Conservation (phyloP, 2,329 filamentous ascomycete genomes). For the Drechmeria coniospora region DNA sequence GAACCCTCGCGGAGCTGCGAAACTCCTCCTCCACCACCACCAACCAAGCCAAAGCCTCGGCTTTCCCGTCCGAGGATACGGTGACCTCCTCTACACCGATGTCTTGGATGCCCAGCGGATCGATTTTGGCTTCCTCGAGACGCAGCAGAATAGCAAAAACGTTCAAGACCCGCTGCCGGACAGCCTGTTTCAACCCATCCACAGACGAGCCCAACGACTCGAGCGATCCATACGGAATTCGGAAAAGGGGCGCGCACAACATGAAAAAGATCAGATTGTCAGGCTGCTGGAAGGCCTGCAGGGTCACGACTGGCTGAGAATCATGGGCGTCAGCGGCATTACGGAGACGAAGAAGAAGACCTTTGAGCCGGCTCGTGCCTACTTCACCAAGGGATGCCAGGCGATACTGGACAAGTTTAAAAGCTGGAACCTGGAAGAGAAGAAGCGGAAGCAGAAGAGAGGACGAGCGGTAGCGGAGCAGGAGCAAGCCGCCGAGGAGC, state of each 20-base stretch:
- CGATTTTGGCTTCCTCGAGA: slow-evolving; percentile 37
- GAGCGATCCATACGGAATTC: slow-evolving; percentile 49
- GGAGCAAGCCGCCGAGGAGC: slow-evolving; percentile 15
- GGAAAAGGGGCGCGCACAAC: slow-evolving; percentile 48
- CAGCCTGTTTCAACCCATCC: slow-evolving; percentile 34
- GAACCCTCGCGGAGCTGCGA: slow-evolving; percentile 14
- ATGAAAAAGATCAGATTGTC: slow-evolving; percentile 50
- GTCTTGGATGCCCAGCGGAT: slow-evolving; percentile 40
- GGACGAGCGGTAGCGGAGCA: slow-evolving; percentile 36
- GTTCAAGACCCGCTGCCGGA: slow-evolving; percentile 41
- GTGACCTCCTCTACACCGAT: slow-evolving; percentile 39
- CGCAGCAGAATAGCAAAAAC: slow-evolving; percentile 26
- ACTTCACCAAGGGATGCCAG: slow-evolving; percentile 74
- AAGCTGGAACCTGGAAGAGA: slow-evolving; percentile 80
- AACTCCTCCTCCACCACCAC: slow-evolving; percentile 10
- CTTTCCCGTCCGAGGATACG: slow-evolving; percentile 34
- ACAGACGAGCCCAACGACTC: slow-evolving; percentile 42
- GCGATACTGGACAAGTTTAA: slow-evolving; percentile 76
- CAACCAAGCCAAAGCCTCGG: slow-evolving; percentile 7
- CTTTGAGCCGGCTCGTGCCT: slow-evolving; percentile 70
- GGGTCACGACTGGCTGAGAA: slow-evolving; percentile 81
- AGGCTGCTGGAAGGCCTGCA: slow-evolving; percentile 65
- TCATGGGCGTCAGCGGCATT: slow-evolving; percentile 76
- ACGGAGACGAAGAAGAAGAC: slow-evolving; percentile 76
- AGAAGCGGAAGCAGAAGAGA: slow-evolving; percentile 60